Conservation (phyloP, 306 rosid genomes). For the Casuarina equisetifolia region DNA sequence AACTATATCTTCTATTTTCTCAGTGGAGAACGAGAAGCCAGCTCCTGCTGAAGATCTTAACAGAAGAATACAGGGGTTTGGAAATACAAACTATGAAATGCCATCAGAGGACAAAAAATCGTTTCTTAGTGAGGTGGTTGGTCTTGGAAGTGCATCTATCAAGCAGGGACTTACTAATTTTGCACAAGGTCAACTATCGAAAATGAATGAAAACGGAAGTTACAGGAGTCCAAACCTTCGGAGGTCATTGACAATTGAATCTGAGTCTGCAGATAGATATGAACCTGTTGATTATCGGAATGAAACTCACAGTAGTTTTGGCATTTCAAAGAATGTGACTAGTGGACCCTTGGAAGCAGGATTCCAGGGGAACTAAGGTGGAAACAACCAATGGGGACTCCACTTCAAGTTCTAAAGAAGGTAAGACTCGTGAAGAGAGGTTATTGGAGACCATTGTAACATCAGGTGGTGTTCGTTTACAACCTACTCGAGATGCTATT, state of each 20-base stretch:
- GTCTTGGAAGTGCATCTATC: conserved; percentile 92
- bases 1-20: conserved; percentile 72
- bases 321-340: conserved; percentile 50
- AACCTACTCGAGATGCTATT: conserved; percentile 96
- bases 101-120: conserved; percentile 75
- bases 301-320: conserved; percentile 62
- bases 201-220: conserved; percentile 76
- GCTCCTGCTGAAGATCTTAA: conserved; percentile 77
- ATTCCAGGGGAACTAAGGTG: conserved; percentile 50
- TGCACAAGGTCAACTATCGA: conserved; percentile 71
- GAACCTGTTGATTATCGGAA: conserved; percentile 65
- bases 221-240: conserved; percentile 86
- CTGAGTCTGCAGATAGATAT: conserved; percentile 58
- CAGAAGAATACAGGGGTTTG: conserved; percentile 95
- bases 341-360: conserved; percentile 77
- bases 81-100: conserved; percentile 67
- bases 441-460: conserved; percentile 93
- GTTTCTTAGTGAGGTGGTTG: conserved; percentile 95
- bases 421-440: conserved; percentile 80
- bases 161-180: conserved; percentile 87
- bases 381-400: conserved; percentile 62
- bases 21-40: conserved; percentile 72
- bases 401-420: conserved; percentile 53
- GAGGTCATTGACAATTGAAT: conserved; percentile 81
- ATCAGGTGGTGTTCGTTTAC: conserved; percentile 92